These are phyloP conservation scores for Apiotrichum montevideense DNA, from an alignment of 1,284 basidiomycete species.

Conservation along the genomic window DNA sequence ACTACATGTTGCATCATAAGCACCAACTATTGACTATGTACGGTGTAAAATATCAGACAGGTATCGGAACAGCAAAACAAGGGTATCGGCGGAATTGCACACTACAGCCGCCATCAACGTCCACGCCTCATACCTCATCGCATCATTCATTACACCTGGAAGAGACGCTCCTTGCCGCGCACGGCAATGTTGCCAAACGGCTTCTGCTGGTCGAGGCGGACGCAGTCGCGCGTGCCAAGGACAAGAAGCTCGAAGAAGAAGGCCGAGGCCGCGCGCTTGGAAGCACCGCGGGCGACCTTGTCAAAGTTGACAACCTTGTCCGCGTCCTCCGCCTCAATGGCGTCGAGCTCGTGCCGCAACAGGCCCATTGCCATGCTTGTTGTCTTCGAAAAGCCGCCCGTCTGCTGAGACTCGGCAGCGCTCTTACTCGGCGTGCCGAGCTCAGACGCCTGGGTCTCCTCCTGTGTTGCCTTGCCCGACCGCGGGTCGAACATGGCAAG, in stretches of 20 bases:
- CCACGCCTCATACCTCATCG: not conserved
- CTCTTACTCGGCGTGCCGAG: constrained; percentile 3
- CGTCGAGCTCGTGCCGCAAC: constrained; percentile 66
- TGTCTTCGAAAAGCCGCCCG: constrained; percentile 74
- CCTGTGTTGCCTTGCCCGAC: not conserved
- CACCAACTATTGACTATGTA: not conserved
- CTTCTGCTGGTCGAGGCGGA: constrained; percentile 66
- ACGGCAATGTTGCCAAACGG: constrained; percentile 84
- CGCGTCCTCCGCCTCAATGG: constrained; percentile 41
- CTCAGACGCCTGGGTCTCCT: constrained; percentile 1
- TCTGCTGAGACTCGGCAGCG: not conserved
- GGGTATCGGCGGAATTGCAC: not conserved
- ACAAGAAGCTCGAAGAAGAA: constrained; percentile 98
- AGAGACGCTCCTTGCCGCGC: constrained; percentile 69
- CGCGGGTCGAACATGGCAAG: constrained; percentile 76
- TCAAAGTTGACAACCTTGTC: constrained; percentile 66
- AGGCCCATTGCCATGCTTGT: constrained; percentile 84
- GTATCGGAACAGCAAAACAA: not conserved
- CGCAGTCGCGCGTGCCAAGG: constrained; percentile 82
- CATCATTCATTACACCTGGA: not conserved
- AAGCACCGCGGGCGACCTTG: constrained; percentile 53
- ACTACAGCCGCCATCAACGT: not conserved
- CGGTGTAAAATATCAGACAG: not conserved
- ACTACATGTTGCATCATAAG: not conserved
- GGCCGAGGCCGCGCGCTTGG: constrained; percentile 80